Evolutionary conservation across 352 stramenopile genomes (phyloP), one percentile per base, ranked within the genome.

Genomic region (Phytopythium cucurbitacearum): DNA sequence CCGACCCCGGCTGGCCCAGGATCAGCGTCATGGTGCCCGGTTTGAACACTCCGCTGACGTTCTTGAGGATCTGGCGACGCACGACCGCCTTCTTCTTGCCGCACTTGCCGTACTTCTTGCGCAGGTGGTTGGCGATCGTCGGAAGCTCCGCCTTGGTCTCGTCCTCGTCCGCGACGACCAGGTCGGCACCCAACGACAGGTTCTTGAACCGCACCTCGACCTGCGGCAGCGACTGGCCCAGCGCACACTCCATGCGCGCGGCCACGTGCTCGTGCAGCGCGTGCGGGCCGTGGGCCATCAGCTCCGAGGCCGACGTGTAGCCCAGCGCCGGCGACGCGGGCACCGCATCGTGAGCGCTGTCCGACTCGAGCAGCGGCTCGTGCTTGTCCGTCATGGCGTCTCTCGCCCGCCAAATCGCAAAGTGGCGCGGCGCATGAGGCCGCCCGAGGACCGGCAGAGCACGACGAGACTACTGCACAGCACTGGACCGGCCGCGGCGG

Each of bases 41-140:
- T 11, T 62, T 45, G 36, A 71, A 52, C 37, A 65, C 47, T 35
- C 54, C 63, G 44, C 32, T 52, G 11, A 69, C 15, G 16, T 51
- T 38, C 35, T 69, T 56, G 13, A 71, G 49, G 44, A 71, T 71
- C 46, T 56, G 54, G 11, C 48, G 46, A 4, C 48, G 45, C 48
- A 53, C 53, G n/a, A 60, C 45, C 13, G 46, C 37, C 53, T 60
- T 60, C 46, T 60, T 60, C 41, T 48, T 36, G n/a, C 51, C 34
- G 51, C 51, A 57, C 10, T 43, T 32, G 12, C 53, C 53, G 40
- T 57, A 52, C 35, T n/a, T 35, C 46, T 65, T 60, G 55, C 67
- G 66, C 13, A 72, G 49, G 32, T 71, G 56, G 51, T 75, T 74
- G 4, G 51, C 32, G 38, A 78, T 56, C 37, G 69, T 78, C 40